Evolutionary conservation across 305 asterid species (phyloP), one percentile per base, ranked within the genome.

Genomic region (Fraxinus paxiana): DNA sequence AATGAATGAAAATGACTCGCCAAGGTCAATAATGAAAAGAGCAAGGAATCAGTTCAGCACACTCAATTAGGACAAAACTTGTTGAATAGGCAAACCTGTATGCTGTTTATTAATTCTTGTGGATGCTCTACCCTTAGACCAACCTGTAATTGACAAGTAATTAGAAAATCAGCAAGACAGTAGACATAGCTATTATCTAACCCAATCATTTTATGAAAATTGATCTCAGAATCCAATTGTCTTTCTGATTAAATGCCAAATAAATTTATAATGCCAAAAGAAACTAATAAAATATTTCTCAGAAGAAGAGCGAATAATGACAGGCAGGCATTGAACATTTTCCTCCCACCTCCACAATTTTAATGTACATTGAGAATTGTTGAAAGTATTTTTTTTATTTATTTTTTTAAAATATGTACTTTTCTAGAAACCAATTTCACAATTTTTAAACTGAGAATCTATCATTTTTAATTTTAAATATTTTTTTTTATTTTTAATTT

Each of bases 41-140:
- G 77, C 33, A 59, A 71, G 65, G 63, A 75, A 43, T 75, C 31
- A 18, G 71, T 75, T 51, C 63, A 70, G 34, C 51, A 22, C 34
- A 24, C 59, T 9, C 59, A 4, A 41, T 26, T 30, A 3, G 43
- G 18, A 70, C 4, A 17, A 28, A 35, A 72, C 18, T 17, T 43
- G 12, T 46, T 15, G n/a, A 22, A 35, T 43, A 35, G 31, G 51
- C 7, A 46, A 77, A 94, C 99, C 98, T 96, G 98, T 79, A 96
- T 96, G 85, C 87, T 86, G 88, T 96, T 90, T 79, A 94, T 91
- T 89, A 96, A 78, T 86, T 91, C 93, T 84, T 94, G 99, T 81
- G 98, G 99, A 89, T 96, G 99, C 90, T 96, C 99, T 79, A 93
- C 80, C 76, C 99, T 95, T 85, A 96, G 88, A 63, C 99, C 99